Evolutionary conservation across 148 eudicot species (phyloP).

Genomic region (Rhododendron griersonianum): DNA sequence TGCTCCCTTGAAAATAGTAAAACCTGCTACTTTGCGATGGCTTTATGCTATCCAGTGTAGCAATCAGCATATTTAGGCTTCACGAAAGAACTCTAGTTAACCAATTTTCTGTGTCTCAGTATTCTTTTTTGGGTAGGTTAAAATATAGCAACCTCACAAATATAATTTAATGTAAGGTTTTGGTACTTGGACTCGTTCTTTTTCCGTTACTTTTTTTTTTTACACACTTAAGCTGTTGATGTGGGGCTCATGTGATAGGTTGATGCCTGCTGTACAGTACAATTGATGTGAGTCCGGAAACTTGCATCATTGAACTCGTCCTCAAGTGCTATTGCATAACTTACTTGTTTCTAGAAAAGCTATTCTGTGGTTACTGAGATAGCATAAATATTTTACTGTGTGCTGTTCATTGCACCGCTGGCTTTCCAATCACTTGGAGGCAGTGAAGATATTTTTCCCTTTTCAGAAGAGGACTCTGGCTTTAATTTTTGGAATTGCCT

Average conservation of each 20-base stretch:
- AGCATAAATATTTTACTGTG: neutral
- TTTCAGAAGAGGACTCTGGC: neutral
- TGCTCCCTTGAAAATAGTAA: neutral
- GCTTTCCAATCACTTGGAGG: neutral
- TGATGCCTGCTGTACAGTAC: neutral
- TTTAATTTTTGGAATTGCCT: neutral
- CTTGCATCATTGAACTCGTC: neutral
- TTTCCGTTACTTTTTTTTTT: neutral
- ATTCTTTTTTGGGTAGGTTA: neutral
- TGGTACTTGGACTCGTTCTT: neutral
- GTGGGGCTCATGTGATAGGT: neutral
- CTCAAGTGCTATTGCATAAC: neutral
- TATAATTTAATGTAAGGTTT: neutral
- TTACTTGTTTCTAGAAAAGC: neutral
- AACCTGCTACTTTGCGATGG: neutral
- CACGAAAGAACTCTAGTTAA: neutral
- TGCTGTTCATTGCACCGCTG: neutral
- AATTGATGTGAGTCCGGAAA: neutral
- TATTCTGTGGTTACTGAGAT: neutral
- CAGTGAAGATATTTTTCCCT: neutral
- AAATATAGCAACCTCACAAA: neutral
- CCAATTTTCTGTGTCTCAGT: neutral
- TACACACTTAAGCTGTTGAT: neutral
- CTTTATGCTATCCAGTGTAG: neutral
- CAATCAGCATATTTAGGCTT: neutral